Base-by-base conservation (phyloP, 1,284 basidiomycete species). In the Malassezia yamatoensis region DNA sequence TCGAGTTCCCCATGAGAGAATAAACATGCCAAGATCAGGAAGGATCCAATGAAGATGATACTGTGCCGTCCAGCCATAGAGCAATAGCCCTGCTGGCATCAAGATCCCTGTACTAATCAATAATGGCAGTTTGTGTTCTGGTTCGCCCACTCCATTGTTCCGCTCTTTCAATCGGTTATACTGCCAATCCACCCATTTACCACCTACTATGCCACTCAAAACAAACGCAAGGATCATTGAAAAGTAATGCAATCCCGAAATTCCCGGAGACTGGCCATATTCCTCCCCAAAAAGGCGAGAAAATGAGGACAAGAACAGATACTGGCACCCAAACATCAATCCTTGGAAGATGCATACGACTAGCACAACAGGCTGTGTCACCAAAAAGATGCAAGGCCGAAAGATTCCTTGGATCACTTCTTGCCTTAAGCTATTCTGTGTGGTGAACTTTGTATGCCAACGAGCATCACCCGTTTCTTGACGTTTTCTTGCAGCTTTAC, bases 41-140 rank as follows among this genome's bases (percentile, higher is more conserved):
- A 75, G 82, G 54, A 86, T 82, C 85, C 85, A 87, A 59, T 81
- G 81, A 0, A 80, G 65, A 21, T 75, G 69, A 1, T 78, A 70
- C 48, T 83, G 66, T 4, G 81, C 82, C 0, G 80, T 78, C 85
- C 85, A 87, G 12, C 85, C 85, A 1, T 80, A 75, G 12, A 86
- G 74, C 18, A 87, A 70, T 11, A 86, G 70, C 0, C 85, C 85
- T 0, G 80, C 81, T 0, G 76, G 74, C 6, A 85, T 77, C 2
- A 81, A 9, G 2, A 82, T 59, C 0, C 80, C 79, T 0, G 82
- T 83, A 0, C 81, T 78, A 20, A 85, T 64, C 78, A 87, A 81
- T 1, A 81, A 76, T 0, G 82, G 83, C 24, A 68, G 49, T 52
- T 59, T 54, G 57, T 48, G 65, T 21, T 53, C 56, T 0, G 84